A percentile compares a stretch with the other conserved stretches of the same genome.
phyloP scores from a whole-genome alignment of 106 monocot genomes.

The Hemerocallis citrina region DNA sequence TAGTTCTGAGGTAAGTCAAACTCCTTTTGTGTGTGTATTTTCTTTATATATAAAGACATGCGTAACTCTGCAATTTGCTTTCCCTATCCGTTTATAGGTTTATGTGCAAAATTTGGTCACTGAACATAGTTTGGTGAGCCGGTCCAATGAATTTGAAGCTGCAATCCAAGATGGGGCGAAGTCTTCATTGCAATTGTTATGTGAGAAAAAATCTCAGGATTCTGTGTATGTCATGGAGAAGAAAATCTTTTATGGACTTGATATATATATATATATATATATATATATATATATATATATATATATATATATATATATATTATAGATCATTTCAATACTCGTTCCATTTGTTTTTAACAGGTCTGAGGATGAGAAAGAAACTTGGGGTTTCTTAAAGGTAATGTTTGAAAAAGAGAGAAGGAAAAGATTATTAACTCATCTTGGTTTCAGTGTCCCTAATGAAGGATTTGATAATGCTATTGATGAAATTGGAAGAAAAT shows the following conservation, averaged over 20 bases:
- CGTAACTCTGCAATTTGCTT: conserved; percentile 6
- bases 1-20: conserved; percentile 49
- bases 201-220: conserved; percentile 63
- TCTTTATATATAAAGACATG: neutral
- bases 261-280: no score
- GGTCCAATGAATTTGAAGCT: conserved; percentile 83
- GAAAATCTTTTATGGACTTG: no score
- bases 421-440: conserved; percentile 68
- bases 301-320: neutral
- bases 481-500: conserved; percentile 32
- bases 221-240: conserved; percentile 48
- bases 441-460: conserved; percentile 64
- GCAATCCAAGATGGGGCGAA: conserved; percentile 57
- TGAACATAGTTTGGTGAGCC: conserved; percentile 66
- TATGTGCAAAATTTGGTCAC: conserved; percentile 74
- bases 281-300: no score
- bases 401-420: conserved; percentile 96
- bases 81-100: conserved; percentile 37
- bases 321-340: neutral
- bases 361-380: conserved; percentile 72
- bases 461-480: conserved; percentile 17
- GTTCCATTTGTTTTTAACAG: conserved; percentile 25
- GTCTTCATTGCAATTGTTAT: conserved; percentile 55
- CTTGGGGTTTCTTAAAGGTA: conserved; percentile 80
- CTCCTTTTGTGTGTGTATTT: neutral